Conservation (phyloP, 495 filamentous ascomycete species). For the Letharia columbiana region DNA sequence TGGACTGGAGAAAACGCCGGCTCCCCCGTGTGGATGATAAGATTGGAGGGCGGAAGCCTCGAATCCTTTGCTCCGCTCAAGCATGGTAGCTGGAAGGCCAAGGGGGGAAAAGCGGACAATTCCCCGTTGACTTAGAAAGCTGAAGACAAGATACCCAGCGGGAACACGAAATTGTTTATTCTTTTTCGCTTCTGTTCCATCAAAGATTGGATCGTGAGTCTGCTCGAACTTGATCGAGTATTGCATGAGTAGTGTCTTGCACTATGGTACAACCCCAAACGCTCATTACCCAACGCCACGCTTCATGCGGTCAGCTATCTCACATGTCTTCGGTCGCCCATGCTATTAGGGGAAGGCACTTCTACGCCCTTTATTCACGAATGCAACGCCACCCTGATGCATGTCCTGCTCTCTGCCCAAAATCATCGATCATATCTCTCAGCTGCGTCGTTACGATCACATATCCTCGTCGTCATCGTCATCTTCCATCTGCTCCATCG, state of each 20-base stretch:
- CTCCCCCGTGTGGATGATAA: neutral
- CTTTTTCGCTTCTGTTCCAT: neutral
- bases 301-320: neutral
- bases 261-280: neutral
- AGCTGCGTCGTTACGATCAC: conserved; percentile 27
- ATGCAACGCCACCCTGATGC: neutral
- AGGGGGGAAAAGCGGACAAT: neutral
- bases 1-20: neutral
- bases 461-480: conserved; percentile 69
- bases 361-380: neutral
- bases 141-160: neutral
- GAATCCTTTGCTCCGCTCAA: neutral
- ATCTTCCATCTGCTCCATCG: conserved; percentile 82
- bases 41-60: neutral
- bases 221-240: neutral
- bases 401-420: neutral
- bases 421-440: neutral
- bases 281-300: neutral
- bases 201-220: neutral
- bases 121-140: too few species aligned
- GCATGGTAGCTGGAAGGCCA: neutral
- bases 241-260: neutral
- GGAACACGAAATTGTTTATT: neutral
- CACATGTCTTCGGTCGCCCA: neutral
- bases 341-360: neutral